These are phyloP conservation scores for Ascosphaera apis DNA, from an alignment of 2,329 filamentous ascomycete genomes.

Conservation along the genomic window DNA sequence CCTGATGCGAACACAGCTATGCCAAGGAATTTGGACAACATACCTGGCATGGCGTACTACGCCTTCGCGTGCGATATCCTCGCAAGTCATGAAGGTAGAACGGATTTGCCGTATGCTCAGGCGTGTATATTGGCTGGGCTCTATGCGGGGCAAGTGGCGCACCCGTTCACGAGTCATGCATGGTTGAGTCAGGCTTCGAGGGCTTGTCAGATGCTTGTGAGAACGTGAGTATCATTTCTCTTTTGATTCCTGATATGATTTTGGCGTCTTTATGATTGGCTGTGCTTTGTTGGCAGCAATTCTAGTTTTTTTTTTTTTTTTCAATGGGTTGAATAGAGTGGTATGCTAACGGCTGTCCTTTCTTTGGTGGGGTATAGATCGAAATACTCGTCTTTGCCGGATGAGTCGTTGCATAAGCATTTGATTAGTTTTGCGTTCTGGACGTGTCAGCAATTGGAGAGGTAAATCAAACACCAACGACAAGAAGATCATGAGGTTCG, in stretches of 20 bases:
- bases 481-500: not conserved
- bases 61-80: conserved; percentile 69
- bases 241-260: not conserved
- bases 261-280: no score
- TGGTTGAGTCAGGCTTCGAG: conserved; percentile 41
- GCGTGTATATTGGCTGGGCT: conserved; percentile 64
- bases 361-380: conserved; percentile 8
- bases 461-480: conserved; percentile 24
- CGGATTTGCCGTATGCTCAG: conserved; percentile 64
- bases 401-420: conserved; percentile 25
- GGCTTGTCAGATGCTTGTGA: conserved; percentile 46
- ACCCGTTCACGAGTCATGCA: conserved; percentile 65
- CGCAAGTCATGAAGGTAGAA: conserved; percentile 55
- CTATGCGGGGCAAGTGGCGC: conserved; percentile 69
- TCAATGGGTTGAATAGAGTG: no score
- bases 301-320: not conserved
- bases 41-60: conserved; percentile 80
- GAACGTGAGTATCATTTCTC: conserved; percentile 33
- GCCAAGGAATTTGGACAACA: conserved; percentile 56
- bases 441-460: conserved; percentile 85
- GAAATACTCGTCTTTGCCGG: conserved; percentile 14
- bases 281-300: no score
- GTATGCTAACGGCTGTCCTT: not conserved
- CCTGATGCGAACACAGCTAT: conserved; percentile 3
- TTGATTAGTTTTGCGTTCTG: conserved; percentile 59